Percentiles rank a stretch among this genome's conserved stretches.
Conservation (phyloP, 305 asterid species). For the Rubia tinctorum region DNA sequence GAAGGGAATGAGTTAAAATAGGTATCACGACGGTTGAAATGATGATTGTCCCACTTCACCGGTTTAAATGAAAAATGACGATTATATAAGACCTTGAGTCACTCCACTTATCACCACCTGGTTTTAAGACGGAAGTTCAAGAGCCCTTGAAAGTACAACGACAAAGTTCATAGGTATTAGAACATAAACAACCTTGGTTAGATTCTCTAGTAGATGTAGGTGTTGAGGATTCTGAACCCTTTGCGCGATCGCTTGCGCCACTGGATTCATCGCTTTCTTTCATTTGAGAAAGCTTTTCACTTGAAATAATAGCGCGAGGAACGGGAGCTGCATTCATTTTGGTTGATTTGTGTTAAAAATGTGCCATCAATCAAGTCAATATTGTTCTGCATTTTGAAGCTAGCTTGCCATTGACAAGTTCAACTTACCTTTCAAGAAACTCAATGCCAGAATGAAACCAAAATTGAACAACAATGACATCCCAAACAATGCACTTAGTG, state of each 20-base stretch:
- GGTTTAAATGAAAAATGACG: no score
- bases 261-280: conserved; percentile 24
- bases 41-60: no score
- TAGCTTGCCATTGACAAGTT: not conserved
- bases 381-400: not conserved
- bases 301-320: conserved; percentile 54
- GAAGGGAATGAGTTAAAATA: no score
- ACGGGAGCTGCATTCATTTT: conserved; percentile 34
- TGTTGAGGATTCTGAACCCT: conserved; percentile 10
- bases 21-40: no score
- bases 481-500: conserved; percentile 34
- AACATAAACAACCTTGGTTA: conserved; percentile 28
- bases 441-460: conserved; percentile 41
- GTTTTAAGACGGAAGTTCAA: no score
- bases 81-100: no score
- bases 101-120: no score
- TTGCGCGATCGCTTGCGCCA: conserved; percentile 9
- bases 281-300: conserved; percentile 36
- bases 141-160: no score
- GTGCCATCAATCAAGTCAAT: not conserved
- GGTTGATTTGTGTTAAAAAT: not conserved
- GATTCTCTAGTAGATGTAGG: conserved; percentile 14
- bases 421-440: conserved; percentile 33
- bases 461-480: conserved; percentile 25
- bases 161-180: not conserved